Base-by-base conservation (phyloP, 257 asterid genomes). In the Ocimum tenuiflorum region DNA sequence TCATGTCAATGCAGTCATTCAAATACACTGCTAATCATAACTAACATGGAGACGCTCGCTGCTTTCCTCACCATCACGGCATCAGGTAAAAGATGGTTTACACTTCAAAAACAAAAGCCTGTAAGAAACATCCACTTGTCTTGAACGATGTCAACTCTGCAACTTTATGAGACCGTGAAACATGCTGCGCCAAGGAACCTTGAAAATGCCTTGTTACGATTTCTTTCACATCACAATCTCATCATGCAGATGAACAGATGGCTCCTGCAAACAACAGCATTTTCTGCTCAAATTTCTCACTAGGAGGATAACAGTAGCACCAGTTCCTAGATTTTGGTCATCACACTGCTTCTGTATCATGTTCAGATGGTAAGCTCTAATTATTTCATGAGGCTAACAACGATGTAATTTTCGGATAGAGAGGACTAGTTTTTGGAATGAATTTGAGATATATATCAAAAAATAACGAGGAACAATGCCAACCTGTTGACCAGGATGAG, bases 401-500 rank as follows among this genome's bases (percentile, higher is more conserved):
- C n/a, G 9, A 4, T 9, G 11, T 39, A 39, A 8, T 36, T 36
- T 36, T 36, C 7, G 42, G 42, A 36, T 36, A 9, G 42, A 36
- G 12, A 36, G 12, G 31, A 36, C 42, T 36, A 36, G 12, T 8
- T 36, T 36, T 1, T 36, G 12, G 12, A 7, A 36, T 36, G 42
- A 36, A 36, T 7, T 36, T 36, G 2, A 36, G 42, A 29, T 38
- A 50, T 38, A 39, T 41, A 67, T 10, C 1, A 18, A 36, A 48
- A 38, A 46, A 63, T 53, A 53, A 63, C 19, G 71, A 29, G 78
- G 45, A 11, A 0, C 20, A 60, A 60, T 36, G 70, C 64, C 17
- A 54, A 87, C 95, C 98, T 82, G 98, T 72, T 51, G 91, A 73
- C 91, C 85, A 80, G 70, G 95, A 80, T 27, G 96, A 79, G 75